phyloP scores from a whole-genome alignment of 768 basidiomycete species.

The Mycena metata region DNA sequence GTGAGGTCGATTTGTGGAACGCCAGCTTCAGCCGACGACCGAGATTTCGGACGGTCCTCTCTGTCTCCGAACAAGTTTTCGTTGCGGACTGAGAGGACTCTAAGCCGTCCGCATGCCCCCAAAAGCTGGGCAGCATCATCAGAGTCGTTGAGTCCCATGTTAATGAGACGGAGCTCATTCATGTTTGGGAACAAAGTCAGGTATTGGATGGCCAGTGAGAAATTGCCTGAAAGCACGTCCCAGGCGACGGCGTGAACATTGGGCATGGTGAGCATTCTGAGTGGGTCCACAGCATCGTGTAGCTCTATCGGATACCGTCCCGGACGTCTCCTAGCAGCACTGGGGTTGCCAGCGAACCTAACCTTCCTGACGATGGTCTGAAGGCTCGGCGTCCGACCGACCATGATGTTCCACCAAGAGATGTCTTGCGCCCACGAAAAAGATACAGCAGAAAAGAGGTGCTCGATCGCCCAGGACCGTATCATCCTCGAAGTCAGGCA shows the following conservation, averaged over 20 bases:
- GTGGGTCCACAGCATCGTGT: background rate
- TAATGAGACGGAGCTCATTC: background rate
- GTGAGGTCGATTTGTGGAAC: background rate
- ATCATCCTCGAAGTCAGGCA: slow-evolving; percentile 13
- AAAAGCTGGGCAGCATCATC: background rate
- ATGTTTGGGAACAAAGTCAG: slow-evolving; percentile 21
- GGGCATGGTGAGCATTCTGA: slow-evolving; percentile 11
- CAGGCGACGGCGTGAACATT: slow-evolving; percentile 19
- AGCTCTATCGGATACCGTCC: background rate
- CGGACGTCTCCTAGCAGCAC: background rate
- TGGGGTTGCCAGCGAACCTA: background rate
- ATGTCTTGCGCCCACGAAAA: slow-evolving; percentile 27
- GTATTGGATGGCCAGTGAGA: background rate
- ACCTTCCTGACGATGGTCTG: slow-evolving; percentile 14
- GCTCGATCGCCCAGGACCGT: slow-evolving; percentile 18
- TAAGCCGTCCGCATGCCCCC: slow-evolving; percentile 2
- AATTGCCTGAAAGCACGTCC: background rate
- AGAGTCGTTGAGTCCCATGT: background rate
- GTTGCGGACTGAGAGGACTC: background rate
- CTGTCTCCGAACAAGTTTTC: background rate
- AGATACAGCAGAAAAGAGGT: slow-evolving; percentile 20
- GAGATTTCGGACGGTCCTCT: too few relatives aligned
- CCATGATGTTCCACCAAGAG: slow-evolving; percentile 18
- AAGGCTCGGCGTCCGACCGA: slow-evolving; percentile 16
- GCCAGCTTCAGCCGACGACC: background rate